Conservation (phyloP, 1,284 basidiomycete species). For the Spongispora temasekensis region DNA sequence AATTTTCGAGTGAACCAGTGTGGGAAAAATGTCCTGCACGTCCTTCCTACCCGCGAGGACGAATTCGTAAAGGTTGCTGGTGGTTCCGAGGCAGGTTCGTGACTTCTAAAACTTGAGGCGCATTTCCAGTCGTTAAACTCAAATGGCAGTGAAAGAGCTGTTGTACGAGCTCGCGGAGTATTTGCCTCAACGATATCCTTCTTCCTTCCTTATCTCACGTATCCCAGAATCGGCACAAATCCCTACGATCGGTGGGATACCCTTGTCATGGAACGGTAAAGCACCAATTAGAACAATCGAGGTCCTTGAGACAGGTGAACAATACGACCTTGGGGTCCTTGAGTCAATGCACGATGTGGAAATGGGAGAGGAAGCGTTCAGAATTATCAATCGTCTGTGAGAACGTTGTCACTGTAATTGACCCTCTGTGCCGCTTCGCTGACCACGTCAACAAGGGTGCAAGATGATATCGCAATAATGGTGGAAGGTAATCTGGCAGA, state of each 20-base stretch:
- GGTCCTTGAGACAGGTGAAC: conserved; percentile 49
- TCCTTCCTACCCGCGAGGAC: conserved; percentile 43
- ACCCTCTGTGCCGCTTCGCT: neutral
- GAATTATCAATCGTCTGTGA: conserved; percentile 64
- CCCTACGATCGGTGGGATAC: no score
- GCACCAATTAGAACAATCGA: conserved; percentile 55
- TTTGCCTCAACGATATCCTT: conserved; percentile 34
- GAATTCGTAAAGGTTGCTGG: conserved; percentile 51
- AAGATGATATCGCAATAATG: conserved; percentile 80
- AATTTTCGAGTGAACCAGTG: conserved; percentile 52
- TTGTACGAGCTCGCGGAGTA: conserved; percentile 32
- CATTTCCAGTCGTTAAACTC: neutral
- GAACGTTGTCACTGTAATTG: conserved; percentile 18
- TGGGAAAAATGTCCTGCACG: conserved; percentile 48
- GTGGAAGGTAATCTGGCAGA: conserved; percentile 53
- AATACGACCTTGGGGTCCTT: conserved; percentile 49
- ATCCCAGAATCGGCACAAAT: conserved; percentile 25
- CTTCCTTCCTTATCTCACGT: conserved; percentile 47
- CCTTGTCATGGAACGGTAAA: conserved; percentile 50
- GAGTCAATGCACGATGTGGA: conserved; percentile 32
- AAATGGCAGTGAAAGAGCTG: conserved; percentile 56
- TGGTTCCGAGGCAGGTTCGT: conserved; percentile 54
- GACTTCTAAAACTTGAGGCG: neutral
- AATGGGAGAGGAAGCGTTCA: conserved; percentile 58
- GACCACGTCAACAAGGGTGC: conserved; percentile 40